Conservation (phyloP, 208 protist genomes). For the Crithidia bombi region DNA sequence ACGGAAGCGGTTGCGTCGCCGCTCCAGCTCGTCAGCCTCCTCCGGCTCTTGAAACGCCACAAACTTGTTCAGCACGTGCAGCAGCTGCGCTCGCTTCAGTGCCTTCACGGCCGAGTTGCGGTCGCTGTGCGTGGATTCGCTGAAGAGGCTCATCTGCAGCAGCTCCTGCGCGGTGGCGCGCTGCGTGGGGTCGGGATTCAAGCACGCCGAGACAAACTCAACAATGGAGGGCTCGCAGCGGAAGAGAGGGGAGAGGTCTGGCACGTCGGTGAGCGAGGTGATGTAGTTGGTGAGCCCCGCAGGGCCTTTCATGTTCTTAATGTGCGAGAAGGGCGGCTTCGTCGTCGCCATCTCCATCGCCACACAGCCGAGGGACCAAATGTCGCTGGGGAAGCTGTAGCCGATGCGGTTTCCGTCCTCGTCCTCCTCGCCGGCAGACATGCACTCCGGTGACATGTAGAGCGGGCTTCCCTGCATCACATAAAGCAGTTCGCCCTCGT, state of each 20-base stretch:
- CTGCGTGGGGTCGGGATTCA: conserved; percentile 72
- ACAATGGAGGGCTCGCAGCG: conserved; percentile 63
- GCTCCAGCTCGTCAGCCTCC: conserved; percentile 27
- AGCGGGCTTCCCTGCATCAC: conserved; percentile 88
- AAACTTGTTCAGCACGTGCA: conserved; percentile 86
- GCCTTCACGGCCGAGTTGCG: conserved; percentile 76
- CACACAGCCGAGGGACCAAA: conserved; percentile 90
- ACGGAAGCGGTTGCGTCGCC: conserved; percentile 15
- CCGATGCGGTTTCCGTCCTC: conserved; percentile 74
- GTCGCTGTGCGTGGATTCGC: conserved; percentile 64
- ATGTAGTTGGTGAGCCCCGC: conserved; percentile 80
- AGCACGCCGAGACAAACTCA: conserved; percentile 86
- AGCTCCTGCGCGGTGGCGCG: conserved; percentile 77
- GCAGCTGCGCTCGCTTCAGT: conserved; percentile 78
- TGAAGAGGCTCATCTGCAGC: conserved; percentile 80
- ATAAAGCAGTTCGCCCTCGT: conserved; percentile 67
- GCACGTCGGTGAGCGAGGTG: conserved; percentile 80
- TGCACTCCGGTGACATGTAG: conserved; percentile 92
- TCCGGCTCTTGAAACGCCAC: conserved; percentile 83
- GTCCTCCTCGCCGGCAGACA: conserved; percentile 76
- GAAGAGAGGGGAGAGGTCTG: conserved; percentile 84
- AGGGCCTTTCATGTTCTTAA: conserved; percentile 70
- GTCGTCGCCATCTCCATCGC: conserved; percentile 90
- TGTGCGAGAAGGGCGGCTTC: conserved; percentile 85
- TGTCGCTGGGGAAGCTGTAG: conserved; percentile 84